Evolutionary conservation across 495 filamentous ascomycete genomes (phyloP).

Genomic region (Amphirosellinia nigrospora): DNA sequence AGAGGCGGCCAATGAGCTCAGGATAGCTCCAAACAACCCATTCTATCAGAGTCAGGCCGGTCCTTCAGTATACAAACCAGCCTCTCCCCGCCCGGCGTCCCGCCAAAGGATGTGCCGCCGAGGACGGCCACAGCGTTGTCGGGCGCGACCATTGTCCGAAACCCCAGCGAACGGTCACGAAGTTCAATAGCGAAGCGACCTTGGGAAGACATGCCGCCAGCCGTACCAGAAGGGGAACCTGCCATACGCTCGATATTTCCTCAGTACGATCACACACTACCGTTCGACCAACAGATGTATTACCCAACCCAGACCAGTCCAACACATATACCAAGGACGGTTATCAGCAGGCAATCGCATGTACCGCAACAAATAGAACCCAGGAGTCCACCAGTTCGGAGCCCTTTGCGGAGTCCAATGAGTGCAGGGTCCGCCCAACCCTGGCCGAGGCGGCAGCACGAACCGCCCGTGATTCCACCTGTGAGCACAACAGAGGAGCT

Average conservation of each 20-base stretch:
- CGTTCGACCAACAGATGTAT: conserved; percentile 72
- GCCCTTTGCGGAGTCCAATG: conserved; percentile 38
- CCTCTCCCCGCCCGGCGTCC: conserved; percentile 25
- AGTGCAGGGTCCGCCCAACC: conserved; percentile 38
- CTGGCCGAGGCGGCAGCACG: conserved; percentile 47
- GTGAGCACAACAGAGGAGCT: conserved; percentile 59
- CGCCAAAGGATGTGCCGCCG: conserved; percentile 44
- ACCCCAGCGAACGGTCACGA: conserved; percentile 52
- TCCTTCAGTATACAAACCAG: conserved; percentile 40
- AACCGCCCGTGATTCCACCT: conserved; percentile 52
- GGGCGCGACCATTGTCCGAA: conserved; percentile 55
- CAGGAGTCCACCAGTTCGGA: conserved; percentile 37
- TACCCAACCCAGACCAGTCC: conserved; percentile 63
- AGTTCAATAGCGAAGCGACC: conserved; percentile 57
- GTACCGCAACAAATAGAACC: conserved; percentile 49
- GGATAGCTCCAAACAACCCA: conserved; percentile 36
- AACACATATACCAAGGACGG: conserved; percentile 58
- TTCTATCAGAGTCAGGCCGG: conserved; percentile 39
- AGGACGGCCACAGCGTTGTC: conserved; percentile 57
- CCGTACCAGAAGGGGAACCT: conserved; percentile 42
- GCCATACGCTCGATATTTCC: conserved; percentile 72
- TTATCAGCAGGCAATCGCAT: conserved; percentile 63
- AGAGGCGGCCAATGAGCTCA: conserved; percentile 18
- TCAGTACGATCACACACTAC: conserved; percentile 73
- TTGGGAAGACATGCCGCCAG: conserved; percentile 39